phyloP scores from a whole-genome alignment of 169 alveolate species.

The Eimeria zaria region DNA sequence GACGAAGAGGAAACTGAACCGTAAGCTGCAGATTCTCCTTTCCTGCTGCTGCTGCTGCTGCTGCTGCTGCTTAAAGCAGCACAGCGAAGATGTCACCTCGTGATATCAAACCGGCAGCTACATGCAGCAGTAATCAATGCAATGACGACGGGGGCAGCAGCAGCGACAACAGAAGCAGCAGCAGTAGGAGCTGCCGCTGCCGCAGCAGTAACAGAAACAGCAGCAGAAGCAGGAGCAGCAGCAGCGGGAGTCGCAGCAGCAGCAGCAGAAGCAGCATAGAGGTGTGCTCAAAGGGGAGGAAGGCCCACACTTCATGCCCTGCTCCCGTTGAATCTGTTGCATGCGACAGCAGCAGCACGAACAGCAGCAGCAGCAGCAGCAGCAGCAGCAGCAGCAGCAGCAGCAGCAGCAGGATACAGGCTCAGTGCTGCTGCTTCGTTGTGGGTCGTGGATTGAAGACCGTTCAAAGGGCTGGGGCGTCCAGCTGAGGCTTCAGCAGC shows the following conservation, averaged over 20 bases:
- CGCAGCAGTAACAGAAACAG: no score
- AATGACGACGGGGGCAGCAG: background rate
- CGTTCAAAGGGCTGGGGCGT: constrained; percentile 20
- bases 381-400: constrained; percentile 49
- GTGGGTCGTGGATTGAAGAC: constrained; percentile 34
- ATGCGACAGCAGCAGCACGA: constrained; percentile 19
- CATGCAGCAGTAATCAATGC: background rate
- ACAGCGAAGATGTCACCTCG: background rate
- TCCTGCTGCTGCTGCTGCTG: background rate
- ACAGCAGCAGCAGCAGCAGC: background rate
- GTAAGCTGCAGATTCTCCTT: background rate
- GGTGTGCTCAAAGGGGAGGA: background rate
- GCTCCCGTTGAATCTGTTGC: background rate
- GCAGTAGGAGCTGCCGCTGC: no score
- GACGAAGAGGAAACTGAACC: background rate
- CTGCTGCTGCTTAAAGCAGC: constrained; percentile 4
- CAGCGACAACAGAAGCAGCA: background rate
- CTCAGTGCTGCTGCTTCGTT: constrained; percentile 19
- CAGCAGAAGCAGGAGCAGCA: background rate
- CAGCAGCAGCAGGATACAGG: constrained; percentile 32
- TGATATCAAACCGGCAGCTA: background rate
- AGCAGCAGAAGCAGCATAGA: constrained; percentile 11
- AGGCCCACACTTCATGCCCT: background rate
- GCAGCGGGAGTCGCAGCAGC: constrained; percentile 7
- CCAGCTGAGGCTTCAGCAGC: constrained; percentile 27